phyloP scores from a whole-genome alignment of 169 alveolate species.

The Eimeria acervulina region DNA sequence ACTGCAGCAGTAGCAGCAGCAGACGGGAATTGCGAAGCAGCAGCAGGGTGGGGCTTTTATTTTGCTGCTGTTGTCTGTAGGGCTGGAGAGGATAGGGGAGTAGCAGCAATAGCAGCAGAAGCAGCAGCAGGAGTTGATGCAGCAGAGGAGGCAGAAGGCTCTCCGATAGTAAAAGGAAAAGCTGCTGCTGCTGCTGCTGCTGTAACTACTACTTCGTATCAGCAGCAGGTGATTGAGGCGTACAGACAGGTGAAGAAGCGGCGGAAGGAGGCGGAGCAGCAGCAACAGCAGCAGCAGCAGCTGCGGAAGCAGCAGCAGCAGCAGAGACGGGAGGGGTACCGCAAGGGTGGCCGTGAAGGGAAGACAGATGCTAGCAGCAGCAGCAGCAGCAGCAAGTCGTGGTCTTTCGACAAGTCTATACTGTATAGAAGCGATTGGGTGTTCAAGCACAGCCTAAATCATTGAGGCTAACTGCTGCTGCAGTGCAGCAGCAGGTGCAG shows the following conservation, averaged over 20 bases:
- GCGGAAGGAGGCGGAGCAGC: slow-evolving; percentile 4
- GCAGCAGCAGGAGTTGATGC: neutral
- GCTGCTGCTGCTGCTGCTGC: slow-evolving; percentile 8
- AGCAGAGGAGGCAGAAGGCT: neutral
- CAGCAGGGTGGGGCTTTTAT: neutral
- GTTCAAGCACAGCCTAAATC: slow-evolving; percentile 13
- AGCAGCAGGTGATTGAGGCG: slow-evolving; percentile 42
- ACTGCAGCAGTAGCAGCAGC: neutral
- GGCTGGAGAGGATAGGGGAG: neutral
- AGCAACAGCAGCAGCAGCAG: slow-evolving; percentile 25
- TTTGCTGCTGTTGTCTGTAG: slow-evolving; percentile 14
- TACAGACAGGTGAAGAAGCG: neutral
- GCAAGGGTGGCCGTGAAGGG: slow-evolving; percentile 40
- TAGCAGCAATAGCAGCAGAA: slow-evolving; percentile 16
- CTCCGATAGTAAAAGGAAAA: neutral
- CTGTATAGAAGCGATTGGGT: slow-evolving; percentile 30
- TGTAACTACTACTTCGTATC: slow-evolving; percentile 17
- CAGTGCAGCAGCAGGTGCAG: neutral
- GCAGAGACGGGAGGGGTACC: slow-evolving; percentile 1
- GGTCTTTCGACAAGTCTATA: slow-evolving; percentile 22
- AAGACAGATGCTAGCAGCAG: neutral
- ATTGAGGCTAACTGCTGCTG: neutral
- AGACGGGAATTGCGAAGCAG: neutral
- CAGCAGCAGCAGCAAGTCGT: slow-evolving; percentile 45
- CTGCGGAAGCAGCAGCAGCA: slow-evolving; percentile 38